These are phyloP conservation scores for Melampsora americana DNA, from an alignment of 1,284 basidiomycete species.

Conservation along the genomic window DNA sequence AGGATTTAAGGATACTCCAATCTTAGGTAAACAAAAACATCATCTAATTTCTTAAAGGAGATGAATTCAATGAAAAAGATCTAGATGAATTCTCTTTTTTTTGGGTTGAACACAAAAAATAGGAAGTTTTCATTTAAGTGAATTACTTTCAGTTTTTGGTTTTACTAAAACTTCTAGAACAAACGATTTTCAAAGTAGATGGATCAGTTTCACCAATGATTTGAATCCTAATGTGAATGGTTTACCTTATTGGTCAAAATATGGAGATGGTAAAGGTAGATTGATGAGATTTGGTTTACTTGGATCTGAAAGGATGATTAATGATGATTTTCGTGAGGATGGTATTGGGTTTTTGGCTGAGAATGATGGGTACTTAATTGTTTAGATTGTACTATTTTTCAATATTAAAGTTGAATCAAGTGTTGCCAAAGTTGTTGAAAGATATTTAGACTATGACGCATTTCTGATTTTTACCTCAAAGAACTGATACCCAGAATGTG, in stretches of 20 bases:
- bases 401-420: too few relatives aligned
- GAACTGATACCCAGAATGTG: too few relatives aligned
- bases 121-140: conserved; percentile 5
- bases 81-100: too few relatives aligned
- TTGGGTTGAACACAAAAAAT: not conserved
- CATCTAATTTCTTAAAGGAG: too few relatives aligned
- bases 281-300: not conserved
- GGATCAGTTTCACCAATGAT: not conserved
- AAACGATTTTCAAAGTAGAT: not conserved
- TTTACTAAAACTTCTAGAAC: not conserved
- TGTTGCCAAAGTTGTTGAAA: too few relatives aligned
- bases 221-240: not conserved
- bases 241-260: conserved; percentile 1
- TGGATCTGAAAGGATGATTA: not conserved
- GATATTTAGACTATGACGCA: too few relatives aligned
- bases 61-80: too few relatives aligned
- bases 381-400: not conserved
- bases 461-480: too few relatives aligned
- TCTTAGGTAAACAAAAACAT: not conserved
- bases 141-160: not conserved
- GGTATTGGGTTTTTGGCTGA: not conserved
- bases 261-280: not conserved
- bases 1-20: not conserved
- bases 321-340: not conserved
- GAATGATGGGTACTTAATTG: not conserved